These are phyloP conservation scores for Hyphodiscus sp. DNA, from an alignment of 2,329 filamentous ascomycete genomes.

Conservation along the genomic window DNA sequence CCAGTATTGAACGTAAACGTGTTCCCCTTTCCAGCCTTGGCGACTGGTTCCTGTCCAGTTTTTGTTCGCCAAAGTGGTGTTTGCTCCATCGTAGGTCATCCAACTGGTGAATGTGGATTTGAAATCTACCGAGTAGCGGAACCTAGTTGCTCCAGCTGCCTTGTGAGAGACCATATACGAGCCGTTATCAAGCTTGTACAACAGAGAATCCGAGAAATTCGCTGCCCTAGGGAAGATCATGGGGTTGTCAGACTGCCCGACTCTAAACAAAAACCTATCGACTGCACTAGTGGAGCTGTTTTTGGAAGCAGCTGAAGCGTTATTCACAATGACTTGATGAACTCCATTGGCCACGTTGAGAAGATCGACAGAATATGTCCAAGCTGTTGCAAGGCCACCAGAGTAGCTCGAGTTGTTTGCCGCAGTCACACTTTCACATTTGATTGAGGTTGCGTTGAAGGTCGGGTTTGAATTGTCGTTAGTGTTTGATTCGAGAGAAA, in stretches of 20 bases:
- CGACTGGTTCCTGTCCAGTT: conserved; percentile 51
- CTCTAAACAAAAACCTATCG: conserved; percentile 57
- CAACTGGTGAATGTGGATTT: conserved; percentile 53
- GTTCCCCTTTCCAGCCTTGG: conserved; percentile 55
- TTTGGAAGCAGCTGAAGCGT: conserved; percentile 36
- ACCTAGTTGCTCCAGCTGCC: conserved; percentile 55
- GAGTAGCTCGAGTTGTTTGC: conserved; percentile 34
- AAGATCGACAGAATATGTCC: conserved; percentile 46
- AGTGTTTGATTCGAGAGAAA: conserved; percentile 48
- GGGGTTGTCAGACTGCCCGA: conserved; percentile 51
- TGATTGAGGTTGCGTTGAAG: conserved; percentile 38
- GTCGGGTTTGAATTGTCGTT: conserved; percentile 37
- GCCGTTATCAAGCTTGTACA: conserved; percentile 38
- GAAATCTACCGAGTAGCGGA: conserved; percentile 57
- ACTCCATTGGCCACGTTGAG: conserved; percentile 54
- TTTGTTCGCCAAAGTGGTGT: conserved; percentile 40
- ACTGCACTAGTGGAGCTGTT: conserved; percentile 42
- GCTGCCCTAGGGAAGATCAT: conserved; percentile 49
- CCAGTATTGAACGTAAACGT: conserved; percentile 59
- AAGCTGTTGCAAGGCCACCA: conserved; percentile 47
- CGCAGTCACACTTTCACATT: conserved; percentile 37
- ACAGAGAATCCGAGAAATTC: conserved; percentile 51
- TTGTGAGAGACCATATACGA: conserved; percentile 47
- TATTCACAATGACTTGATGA: conserved; percentile 50
- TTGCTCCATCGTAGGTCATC: conserved; percentile 47